These are phyloP conservation scores for Bombardia bombarda DNA, from an alignment of 495 filamentous ascomycete species.

Conservation along the genomic window DNA sequence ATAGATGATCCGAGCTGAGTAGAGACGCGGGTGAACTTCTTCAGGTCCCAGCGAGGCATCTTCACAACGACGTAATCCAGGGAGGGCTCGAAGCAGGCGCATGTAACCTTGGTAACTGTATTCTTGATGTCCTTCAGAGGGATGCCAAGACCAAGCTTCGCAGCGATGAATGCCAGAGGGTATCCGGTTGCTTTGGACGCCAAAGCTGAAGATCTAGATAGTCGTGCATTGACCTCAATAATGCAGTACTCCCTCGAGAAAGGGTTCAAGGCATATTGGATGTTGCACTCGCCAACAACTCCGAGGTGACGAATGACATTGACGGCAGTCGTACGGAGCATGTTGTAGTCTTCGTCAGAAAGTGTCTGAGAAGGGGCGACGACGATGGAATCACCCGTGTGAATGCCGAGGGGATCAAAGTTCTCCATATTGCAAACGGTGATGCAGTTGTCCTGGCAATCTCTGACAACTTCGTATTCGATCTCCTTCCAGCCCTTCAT, in stretches of 20 bases:
- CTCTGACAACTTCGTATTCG: slow-evolving; percentile 96
- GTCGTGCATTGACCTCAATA: slow-evolving; percentile 96
- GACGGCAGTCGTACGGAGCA: slow-evolving; percentile 96
- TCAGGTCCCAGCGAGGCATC: slow-evolving; percentile 97
- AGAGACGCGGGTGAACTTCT: slow-evolving; percentile 96
- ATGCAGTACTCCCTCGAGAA: slow-evolving; percentile 97
- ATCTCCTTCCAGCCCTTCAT: slow-evolving; percentile 99
- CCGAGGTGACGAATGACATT: slow-evolving; percentile 97
- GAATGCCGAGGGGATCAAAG: slow-evolving; percentile 96
- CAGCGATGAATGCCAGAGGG: slow-evolving; percentile 90
- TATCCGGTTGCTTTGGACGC: slow-evolving; percentile 97
- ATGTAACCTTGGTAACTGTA: slow-evolving; percentile 91
- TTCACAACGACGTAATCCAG: slow-evolving; percentile 98
- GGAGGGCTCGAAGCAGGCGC: slow-evolving; percentile 98
- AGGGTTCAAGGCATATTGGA: slow-evolving; percentile 95
- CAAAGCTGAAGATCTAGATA: slow-evolving; percentile 88
- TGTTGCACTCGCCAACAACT: slow-evolving; percentile 97
- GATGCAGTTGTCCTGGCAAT: slow-evolving; percentile 96
- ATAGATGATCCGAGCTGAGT: slow-evolving; percentile 93
- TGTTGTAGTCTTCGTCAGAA: slow-evolving; percentile 96
- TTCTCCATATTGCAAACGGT: slow-evolving; percentile 99
- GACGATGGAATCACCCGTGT: slow-evolving; percentile 97
- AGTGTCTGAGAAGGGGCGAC: slow-evolving; percentile 95
- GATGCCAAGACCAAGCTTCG: slow-evolving; percentile 89
- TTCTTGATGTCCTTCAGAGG: slow-evolving; percentile 95